Percentiles rank a stretch among this genome's conserved stretches.
Evolutionary conservation across 2,329 filamentous ascomycete genomes (phyloP).

Genomic region (Beauveria sp.): DNA sequence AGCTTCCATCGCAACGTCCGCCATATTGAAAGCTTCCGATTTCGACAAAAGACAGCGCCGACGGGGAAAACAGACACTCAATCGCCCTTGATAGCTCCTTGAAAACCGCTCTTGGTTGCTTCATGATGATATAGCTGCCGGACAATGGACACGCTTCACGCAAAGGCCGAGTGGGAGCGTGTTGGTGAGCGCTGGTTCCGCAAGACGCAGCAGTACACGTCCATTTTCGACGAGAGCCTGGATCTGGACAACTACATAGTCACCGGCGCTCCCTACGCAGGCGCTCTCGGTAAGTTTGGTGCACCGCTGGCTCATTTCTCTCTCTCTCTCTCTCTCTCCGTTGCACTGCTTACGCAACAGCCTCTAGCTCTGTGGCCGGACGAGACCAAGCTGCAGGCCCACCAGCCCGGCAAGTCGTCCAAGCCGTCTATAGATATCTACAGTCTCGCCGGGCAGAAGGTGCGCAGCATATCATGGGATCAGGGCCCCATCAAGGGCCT

Average conservation of each 20-base stretch:
- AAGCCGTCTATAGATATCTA: slow-evolving; percentile 92
- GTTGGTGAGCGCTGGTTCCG: slow-evolving; percentile 93
- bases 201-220: slow-evolving; percentile 87
- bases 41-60: not conserved
- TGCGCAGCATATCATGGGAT: slow-evolving; percentile 85
- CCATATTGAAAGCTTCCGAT: not conserved
- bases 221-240: slow-evolving; percentile 84
- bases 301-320: not conserved
- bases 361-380: slow-evolving; percentile 75
- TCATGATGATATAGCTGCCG: slow-evolving; percentile 24
- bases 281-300: slow-evolving; percentile 68
- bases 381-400: slow-evolving; percentile 74
- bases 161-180: slow-evolving; percentile 88
- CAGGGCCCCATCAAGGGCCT: slow-evolving; percentile 79
- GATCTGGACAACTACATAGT: slow-evolving; percentile 94
- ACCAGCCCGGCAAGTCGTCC: slow-evolving; percentile 60
- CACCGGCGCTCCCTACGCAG: slow-evolving; percentile 84
- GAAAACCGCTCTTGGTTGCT: not conserved
- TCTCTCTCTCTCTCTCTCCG: not conserved
- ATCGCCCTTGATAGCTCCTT: no score
- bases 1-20: not conserved
- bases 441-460: slow-evolving; percentile 82
- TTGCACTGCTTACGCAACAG: slow-evolving; percentile 9
- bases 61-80: not conserved
- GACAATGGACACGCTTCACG: slow-evolving; percentile 50